Percentiles rank a stretch among this genome's conserved stretches.
Conservation (phyloP, 2,329 filamentous ascomycete species). For the Aspergillus puulaauensis region DNA sequence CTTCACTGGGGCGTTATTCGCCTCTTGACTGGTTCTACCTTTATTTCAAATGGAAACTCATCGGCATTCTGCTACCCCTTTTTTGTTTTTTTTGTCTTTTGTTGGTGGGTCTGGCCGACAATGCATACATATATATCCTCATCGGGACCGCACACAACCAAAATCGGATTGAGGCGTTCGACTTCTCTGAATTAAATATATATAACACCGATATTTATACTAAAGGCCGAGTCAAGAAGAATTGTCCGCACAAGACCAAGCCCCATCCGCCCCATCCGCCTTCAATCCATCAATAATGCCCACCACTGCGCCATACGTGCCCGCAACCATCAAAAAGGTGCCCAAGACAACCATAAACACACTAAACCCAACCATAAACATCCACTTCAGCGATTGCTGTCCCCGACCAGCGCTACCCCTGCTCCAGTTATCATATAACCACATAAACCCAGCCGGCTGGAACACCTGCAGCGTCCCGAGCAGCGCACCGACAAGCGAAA, state of each 20-base stretch:
- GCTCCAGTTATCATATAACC: conserved; percentile 41
- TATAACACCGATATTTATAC: too few species aligned
- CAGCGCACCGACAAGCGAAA: conserved; percentile 26
- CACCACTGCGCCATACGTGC: conserved; percentile 47
- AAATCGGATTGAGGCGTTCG: too few species aligned
- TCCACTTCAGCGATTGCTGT: not conserved
- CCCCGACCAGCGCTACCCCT: conserved; percentile 7
- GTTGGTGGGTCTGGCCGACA: too few species aligned
- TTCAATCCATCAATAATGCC: conserved; percentile 30
- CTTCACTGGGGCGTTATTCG: too few species aligned
- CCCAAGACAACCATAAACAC: conserved; percentile 39
- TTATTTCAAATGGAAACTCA: too few species aligned
- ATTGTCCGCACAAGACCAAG: not conserved
- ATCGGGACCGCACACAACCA: too few species aligned
- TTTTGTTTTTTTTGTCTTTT: too few species aligned
- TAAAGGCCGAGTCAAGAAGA: not conserved
- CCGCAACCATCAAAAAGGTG: conserved; percentile 45
- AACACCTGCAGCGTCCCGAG: conserved; percentile 17
- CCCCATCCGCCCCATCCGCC: not conserved
- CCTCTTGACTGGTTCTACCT: too few species aligned
- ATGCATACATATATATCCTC: too few species aligned
- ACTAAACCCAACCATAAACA: conserved; percentile 19
- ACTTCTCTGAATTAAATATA: too few species aligned
- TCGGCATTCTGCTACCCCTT: too few species aligned
- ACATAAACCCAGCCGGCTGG: conserved; percentile 17